phyloP scores from a whole-genome alignment of 441 rosid species.

The Sinapis alba region DNA sequence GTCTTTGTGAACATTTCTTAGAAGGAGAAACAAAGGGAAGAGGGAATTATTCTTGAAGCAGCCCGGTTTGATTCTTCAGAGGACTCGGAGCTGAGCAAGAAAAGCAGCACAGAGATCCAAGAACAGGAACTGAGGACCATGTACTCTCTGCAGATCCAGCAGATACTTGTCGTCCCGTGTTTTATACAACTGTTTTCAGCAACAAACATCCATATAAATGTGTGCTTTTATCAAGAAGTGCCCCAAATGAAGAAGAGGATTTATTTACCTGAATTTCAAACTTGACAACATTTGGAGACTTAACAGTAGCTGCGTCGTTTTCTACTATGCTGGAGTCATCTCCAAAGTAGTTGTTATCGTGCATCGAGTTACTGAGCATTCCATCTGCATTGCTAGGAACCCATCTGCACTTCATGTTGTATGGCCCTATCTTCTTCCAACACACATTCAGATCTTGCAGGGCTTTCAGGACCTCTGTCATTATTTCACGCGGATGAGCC shows the following conservation, averaged over 20 bases:
- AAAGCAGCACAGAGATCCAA: constrained; percentile 98
- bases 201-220: constrained; percentile 1
- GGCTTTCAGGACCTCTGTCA: constrained; percentile 96
- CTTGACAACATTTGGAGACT: constrained; percentile 76
- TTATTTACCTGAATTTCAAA: constrained; percentile 91
- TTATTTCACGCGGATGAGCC: constrained; percentile 97
- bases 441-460: constrained; percentile 83
- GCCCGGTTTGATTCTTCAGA: constrained; percentile 36
- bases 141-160: constrained; percentile 91
- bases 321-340: constrained; percentile 66
- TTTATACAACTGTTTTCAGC: constrained; percentile 54
- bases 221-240: constrained; percentile 6
- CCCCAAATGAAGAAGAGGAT: constrained; percentile 3
- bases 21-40: not conserved
- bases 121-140: constrained; percentile 91
- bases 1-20: constrained; percentile 26
- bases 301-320: constrained; percentile 56
- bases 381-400: constrained; percentile 64
- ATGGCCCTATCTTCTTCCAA: constrained; percentile 97
- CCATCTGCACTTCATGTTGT: constrained; percentile 99
- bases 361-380: constrained; percentile 46
- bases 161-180: constrained; percentile 94
- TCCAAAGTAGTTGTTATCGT: constrained; percentile 63
- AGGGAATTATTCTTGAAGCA: constrained; percentile 23
- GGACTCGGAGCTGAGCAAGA: constrained; percentile 94